Base-by-base conservation (phyloP, 2,329 filamentous ascomycete genomes). In the Stemphylium lycopersici region DNA sequence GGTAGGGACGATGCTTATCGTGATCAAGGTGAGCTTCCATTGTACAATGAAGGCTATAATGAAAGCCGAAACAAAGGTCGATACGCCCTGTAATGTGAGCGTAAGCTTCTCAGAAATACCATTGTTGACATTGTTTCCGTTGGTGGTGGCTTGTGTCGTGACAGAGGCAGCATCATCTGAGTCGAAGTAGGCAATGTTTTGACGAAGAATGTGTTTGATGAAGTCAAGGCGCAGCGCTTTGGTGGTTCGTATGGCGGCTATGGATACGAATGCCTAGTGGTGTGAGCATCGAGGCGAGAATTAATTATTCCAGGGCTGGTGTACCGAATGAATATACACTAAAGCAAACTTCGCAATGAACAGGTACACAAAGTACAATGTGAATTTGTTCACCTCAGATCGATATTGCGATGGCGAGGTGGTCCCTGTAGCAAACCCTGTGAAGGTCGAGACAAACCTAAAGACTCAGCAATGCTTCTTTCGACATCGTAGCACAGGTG, bases 121-220 rank as follows among this genome's bases (percentile, higher is more conserved):
- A 63, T 96, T 93, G 74, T 97, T 93, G 50, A 98, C 88, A 48
- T 96, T 80, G 68, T 96, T 97, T 39, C 91, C 96, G 73, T 98
- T 93, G 10, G 93, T 89, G 0, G 93, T 98, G 65, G 97, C 96
- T 60, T 93, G 88, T 1, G 93, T 96, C 0, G 93, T 96, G 56
- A 98, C 90, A 76, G 97, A 95, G 54, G 93, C 93, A 31, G 92
- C 90, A 46, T 93, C 93, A 12, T 96, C 83, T 69, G 95, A 95
- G 75, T 98, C 95, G 43, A 77, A 77, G 52, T 72, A 76, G 1
- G 71, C 74, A 22, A 77, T 71, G 46, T 77, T 77, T 46, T 77
- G 75, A 2, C 72, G 65, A 68, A 92, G 85, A 4, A 90, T 80
- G 34, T 80, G 79, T 41, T 82, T 79, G 13, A 92, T 78, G 62